Percentiles rank a stretch among this genome's conserved stretches.
Conservation (phyloP, 1,284 basidiomycete species). For the Ganoderma leucocontextum region DNA sequence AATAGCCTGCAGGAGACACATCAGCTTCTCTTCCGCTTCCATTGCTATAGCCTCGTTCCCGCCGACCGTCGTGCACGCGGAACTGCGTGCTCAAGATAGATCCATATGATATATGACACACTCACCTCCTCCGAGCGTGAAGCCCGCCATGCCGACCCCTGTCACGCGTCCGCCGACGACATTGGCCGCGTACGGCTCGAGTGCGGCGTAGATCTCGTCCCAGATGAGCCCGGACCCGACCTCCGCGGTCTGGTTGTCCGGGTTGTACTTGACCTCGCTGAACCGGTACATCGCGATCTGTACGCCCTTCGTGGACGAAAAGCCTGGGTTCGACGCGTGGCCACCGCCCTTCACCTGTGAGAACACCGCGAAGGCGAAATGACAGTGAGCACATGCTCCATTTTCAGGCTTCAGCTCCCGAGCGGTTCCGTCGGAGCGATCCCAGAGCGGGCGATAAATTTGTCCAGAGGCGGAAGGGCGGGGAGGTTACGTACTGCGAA, state of each 20-base stretch:
- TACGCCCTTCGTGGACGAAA: conserved; percentile 60
- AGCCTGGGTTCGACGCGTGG: conserved; percentile 54
- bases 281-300: conserved; percentile 59
- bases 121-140: conserved; percentile 55
- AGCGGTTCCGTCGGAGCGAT: background rate
- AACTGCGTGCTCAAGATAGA: background rate
- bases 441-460: background rate
- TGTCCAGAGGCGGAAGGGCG: background rate
- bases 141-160: conserved; percentile 54
- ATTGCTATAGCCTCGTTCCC: background rate
- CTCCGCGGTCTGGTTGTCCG: conserved; percentile 43
- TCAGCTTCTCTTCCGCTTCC: conserved; percentile 5
- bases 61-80: background rate
- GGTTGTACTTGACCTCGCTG: conserved; percentile 47
- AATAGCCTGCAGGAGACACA: conserved; percentile 46
- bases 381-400: conserved; percentile 2
- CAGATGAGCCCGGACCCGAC: conserved; percentile 59
- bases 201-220: conserved; percentile 54
- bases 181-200: conserved; percentile 48
- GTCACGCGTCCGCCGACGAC: conserved; percentile 56
- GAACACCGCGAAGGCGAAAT: background rate
- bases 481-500: conserved; percentile 45
- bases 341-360: conserved; percentile 58
- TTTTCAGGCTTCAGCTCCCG: background rate
- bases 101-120: conserved; percentile 3